Percentiles rank a stretch among this genome's conserved stretches.
phyloP scores from a whole-genome alignment of 148 eudicot genomes.

The Amaranthus palmeri region DNA sequence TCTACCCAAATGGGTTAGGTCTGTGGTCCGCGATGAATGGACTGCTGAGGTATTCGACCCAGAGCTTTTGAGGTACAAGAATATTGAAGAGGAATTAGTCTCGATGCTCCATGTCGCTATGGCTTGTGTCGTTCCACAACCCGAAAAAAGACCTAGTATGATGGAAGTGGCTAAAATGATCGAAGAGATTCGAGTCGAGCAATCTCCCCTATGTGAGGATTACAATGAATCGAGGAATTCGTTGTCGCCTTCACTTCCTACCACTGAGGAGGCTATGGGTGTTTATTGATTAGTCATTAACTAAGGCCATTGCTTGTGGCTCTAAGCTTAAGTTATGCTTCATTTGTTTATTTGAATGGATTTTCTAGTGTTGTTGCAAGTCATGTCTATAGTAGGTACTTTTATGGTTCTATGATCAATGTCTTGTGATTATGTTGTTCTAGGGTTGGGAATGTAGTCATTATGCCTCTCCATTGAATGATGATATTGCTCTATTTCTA shows the following conservation, averaged over 20 bases:
- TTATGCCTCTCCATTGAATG: not conserved
- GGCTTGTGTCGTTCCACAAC: slow-evolving; percentile 66
- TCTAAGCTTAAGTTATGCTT: slow-evolving; percentile 10
- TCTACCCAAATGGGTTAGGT: slow-evolving; percentile 74
- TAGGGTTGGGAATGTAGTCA: not conserved
- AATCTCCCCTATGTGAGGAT: slow-evolving; percentile 81
- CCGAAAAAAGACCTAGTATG: slow-evolving; percentile 91
- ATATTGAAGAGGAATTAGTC: slow-evolving; percentile 90
- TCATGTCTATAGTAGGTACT: slow-evolving; percentile 16
- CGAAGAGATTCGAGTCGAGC: slow-evolving; percentile 87
- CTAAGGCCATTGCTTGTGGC: slow-evolving; percentile 21
- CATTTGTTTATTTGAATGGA: slow-evolving; percentile 13
- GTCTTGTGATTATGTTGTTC: not conserved
- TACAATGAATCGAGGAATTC: slow-evolving; percentile 88
- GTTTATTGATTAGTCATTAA: slow-evolving; percentile 25
- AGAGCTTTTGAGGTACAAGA: slow-evolving; percentile 87
- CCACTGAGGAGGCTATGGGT: slow-evolving; percentile 58
- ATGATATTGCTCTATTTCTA: not conserved
- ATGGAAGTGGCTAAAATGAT: slow-evolving; percentile 69
- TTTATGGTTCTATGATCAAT: not conserved
- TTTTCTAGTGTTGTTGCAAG: slow-evolving; percentile 34
- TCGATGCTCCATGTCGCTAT: slow-evolving; percentile 85
- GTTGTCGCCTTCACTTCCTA: slow-evolving; percentile 67
- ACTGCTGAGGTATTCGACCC: slow-evolving; percentile 90
- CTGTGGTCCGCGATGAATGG: slow-evolving; percentile 94